Evolutionary conservation across 345 rosid species (phyloP).

Genomic region (Gossypium mustelinum): DNA sequence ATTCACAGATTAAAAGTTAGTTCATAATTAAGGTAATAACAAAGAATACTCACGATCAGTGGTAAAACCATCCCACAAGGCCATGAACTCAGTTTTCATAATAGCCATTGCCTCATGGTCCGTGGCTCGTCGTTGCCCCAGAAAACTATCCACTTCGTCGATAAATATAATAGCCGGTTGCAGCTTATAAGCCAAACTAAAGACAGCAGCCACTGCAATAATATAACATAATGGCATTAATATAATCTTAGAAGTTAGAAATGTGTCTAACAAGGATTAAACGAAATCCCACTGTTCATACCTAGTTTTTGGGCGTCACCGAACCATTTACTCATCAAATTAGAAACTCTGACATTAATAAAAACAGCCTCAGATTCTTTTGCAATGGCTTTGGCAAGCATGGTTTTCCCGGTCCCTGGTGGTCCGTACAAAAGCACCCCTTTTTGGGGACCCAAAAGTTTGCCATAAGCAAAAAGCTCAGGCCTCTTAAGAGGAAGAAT

Average conservation of each 20-base stretch:
- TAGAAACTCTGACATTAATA: constrained; percentile 15
- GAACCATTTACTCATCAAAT: constrained; percentile 20
- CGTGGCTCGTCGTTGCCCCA: constrained; percentile 79
- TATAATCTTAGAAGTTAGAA: no score
- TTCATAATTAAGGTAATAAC: neutral
- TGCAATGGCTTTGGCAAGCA: constrained; percentile 21
- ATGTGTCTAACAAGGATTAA: neutral
- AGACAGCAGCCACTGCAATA: constrained; percentile 84
- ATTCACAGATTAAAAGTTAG: neutral
- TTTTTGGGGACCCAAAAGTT: constrained; percentile 11
- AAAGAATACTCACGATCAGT: constrained; percentile 76
- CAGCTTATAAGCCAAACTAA: constrained; percentile 85
- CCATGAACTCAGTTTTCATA: constrained; percentile 98
- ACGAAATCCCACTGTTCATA: neutral
- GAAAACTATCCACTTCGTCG: constrained; percentile 91
- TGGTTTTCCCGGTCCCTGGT: constrained; percentile 18
- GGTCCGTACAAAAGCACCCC: constrained; percentile 21
- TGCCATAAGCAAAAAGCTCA: constrained; percentile 13
- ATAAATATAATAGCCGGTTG: constrained; percentile 95
- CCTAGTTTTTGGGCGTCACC: constrained; percentile 19
- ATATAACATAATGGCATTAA: neutral
- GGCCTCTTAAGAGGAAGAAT: constrained; percentile 21
- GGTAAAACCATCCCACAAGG: constrained; percentile 96
- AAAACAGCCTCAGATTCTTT: constrained; percentile 17
- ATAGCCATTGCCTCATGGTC: constrained; percentile 83